phyloP scores from a whole-genome alignment of 345 rosid genomes.

The Aquilaria yunnanensis region DNA sequence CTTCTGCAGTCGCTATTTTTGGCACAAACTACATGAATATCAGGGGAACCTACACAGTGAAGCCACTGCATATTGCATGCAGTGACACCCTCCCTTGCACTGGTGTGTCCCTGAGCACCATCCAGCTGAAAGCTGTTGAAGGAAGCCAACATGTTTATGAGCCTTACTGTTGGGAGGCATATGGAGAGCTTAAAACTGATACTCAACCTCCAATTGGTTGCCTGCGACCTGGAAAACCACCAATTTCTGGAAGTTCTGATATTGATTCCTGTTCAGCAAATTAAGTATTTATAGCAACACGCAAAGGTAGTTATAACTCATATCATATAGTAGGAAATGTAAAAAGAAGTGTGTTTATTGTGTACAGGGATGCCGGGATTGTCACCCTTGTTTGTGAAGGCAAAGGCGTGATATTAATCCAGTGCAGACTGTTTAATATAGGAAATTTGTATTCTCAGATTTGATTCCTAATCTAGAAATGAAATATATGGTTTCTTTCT shows the following conservation, averaged over 20 bases:
- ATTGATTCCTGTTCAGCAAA: constrained; percentile 37
- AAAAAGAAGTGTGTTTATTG: too few relatives aligned
- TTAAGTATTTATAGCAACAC: background rate
- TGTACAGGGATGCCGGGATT: background rate
- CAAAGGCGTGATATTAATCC: background rate
- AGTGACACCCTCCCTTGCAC: constrained; percentile 79
- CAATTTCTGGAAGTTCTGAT: constrained; percentile 20
- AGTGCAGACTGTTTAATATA: background rate
- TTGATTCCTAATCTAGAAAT: too few relatives aligned
- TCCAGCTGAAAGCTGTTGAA: constrained; percentile 46
- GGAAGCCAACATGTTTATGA: constrained; percentile 20
- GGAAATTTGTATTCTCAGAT: too few relatives aligned
- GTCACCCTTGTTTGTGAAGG: background rate
- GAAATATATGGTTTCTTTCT: too few relatives aligned
- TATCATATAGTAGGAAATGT: too few relatives aligned
- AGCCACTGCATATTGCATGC: constrained; percentile 73
- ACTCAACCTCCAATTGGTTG: constrained; percentile 64
- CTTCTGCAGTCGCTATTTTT: constrained; percentile 76
- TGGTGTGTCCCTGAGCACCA: constrained; percentile 49
- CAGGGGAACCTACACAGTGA: constrained; percentile 65
- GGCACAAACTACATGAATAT: constrained; percentile 60
- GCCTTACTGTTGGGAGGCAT: constrained; percentile 78
- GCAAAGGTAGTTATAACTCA: background rate
- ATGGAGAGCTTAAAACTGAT: constrained; percentile 57
- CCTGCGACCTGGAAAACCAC: constrained; percentile 43